Conservation (phyloP, 2,329 filamentous ascomycete genomes). For the Colletotrichum sp. region DNA sequence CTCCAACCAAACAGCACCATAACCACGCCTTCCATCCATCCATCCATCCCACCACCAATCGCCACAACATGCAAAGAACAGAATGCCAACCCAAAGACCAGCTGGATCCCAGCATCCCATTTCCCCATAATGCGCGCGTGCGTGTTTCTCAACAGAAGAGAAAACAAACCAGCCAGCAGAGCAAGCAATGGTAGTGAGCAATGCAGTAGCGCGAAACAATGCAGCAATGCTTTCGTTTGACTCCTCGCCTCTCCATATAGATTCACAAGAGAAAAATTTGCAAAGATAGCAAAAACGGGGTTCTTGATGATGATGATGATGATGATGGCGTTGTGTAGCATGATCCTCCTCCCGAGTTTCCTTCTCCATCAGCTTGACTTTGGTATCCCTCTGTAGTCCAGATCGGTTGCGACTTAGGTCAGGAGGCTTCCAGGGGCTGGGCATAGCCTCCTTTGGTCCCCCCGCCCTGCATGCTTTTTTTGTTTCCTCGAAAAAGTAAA, state of each 20-base stretch:
- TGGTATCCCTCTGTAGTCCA: not conserved
- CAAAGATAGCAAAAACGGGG: not conserved
- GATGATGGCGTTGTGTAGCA: not conserved
- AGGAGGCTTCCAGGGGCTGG: not conserved
- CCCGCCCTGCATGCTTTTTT: not conserved
- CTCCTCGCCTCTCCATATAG: not conserved
- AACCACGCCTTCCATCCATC: not conserved
- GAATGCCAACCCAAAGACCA: constrained; percentile 17
- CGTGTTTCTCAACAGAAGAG: not conserved
- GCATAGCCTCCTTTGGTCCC: not conserved
- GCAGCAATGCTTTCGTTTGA: not conserved
- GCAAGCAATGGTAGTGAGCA: not conserved
- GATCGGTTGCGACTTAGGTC: not conserved
- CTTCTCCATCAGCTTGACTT: not conserved
- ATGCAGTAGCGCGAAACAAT: not conserved
- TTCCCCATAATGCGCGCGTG: not conserved
- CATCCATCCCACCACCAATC: not conserved
- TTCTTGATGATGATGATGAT: not conserved
- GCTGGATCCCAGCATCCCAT: constrained; percentile 6
- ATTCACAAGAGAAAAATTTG: not conserved
- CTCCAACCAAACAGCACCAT: not conserved
- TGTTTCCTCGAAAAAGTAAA: constrained; percentile 18
- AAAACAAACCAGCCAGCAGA: not conserved
- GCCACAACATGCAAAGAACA: not conserved
- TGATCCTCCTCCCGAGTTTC: not conserved